Evolutionary conservation across 163 green algal species (phyloP).

Genomic region (Scenedesmus sp.): DNA sequence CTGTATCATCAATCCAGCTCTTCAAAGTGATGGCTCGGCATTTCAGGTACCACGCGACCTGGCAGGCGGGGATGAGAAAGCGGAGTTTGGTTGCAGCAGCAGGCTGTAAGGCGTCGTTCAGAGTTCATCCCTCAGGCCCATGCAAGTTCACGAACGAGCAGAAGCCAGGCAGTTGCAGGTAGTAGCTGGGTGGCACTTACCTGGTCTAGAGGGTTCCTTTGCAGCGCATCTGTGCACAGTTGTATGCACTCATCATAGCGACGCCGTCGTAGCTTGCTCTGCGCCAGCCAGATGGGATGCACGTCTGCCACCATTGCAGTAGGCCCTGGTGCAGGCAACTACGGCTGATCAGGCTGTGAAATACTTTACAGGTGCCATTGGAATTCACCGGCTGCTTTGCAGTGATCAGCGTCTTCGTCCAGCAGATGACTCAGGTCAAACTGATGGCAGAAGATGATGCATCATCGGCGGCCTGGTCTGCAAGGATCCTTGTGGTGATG

Average conservation of each 20-base stretch:
- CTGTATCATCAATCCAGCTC: conserved; percentile 88
- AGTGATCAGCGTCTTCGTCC: not conserved
- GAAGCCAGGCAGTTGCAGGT: not conserved
- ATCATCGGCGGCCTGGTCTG: not conserved
- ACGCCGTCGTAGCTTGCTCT: conserved; percentile 67
- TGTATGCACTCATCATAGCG: conserved; percentile 79
- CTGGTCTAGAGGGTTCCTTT: conserved; percentile 82
- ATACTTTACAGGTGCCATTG: not conserved
- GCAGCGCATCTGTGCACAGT: conserved; percentile 75
- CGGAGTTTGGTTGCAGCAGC: not conserved
- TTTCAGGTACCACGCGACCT: conserved; percentile 87
- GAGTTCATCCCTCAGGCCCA: not conserved
- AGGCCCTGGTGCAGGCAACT: not conserved
- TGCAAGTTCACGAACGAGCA: not conserved
- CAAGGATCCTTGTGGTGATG: not conserved
- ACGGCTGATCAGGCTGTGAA: not conserved
- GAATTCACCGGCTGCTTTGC: not conserved
- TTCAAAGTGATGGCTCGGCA: conserved; percentile 81
- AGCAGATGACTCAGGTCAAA: not conserved
- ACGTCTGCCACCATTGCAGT: conserved; percentile 41
- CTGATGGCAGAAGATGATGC: conserved; percentile 1
- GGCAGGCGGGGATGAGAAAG: not conserved
- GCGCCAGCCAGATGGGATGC: conserved; percentile 77
- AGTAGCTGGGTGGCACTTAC: conserved; percentile 26
- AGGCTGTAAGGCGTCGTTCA: not conserved